Evolutionary conservation across 495 filamentous ascomycete species (phyloP), one percentile per base, ranked within the genome.

Genomic region (Pseudoneurospora amorphoporcata): DNA sequence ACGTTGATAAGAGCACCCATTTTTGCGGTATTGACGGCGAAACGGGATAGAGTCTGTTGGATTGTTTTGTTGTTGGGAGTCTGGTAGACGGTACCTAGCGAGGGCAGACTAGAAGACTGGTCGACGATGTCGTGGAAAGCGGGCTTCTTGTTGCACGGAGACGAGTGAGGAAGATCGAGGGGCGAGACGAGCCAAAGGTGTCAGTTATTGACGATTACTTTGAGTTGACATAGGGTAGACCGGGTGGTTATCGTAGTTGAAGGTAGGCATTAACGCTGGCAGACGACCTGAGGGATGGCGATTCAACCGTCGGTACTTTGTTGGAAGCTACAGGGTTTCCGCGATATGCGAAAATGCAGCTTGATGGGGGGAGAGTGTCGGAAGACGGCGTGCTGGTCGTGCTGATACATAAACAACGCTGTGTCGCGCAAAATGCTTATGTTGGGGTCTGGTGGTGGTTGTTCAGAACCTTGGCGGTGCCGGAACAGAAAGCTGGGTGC

Each of bases 291-390:
- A 70, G 74, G 69, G 72, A 39, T 47, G 39, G 68, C 77, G 71
- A 75, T 82, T 94, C 91, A 97, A 87, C 94, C 94, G 91, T 94
- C 94, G 76, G 91, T 91, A 82, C 88, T 89, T 77, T 91, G 89
- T 82, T 92, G 87, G 80, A 87, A 89, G 86, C 91, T 92, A 91
- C 92, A 91, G 88, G 89, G 91, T 91, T 91, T 94, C 86, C 91
- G 87, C 88, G 88, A 87, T 90, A 88, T 91, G 89, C 92, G 92
- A 92, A 96, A 94, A 88, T 93, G 92, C 93, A 94, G 92, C 92
- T 92, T 91, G 87, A 91, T 88, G 86, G 92, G 92, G 88, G 92
- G 90, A 83, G 90, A 90, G 89, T 92, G 88, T 89, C 90, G 83
- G 82, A 81, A 84, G 83, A 86, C 84, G 83, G 82, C 77, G 83